Conservation (phyloP, 192 early-diverging fungal genomes). For the Martensiomyces pterosporus region DNA sequence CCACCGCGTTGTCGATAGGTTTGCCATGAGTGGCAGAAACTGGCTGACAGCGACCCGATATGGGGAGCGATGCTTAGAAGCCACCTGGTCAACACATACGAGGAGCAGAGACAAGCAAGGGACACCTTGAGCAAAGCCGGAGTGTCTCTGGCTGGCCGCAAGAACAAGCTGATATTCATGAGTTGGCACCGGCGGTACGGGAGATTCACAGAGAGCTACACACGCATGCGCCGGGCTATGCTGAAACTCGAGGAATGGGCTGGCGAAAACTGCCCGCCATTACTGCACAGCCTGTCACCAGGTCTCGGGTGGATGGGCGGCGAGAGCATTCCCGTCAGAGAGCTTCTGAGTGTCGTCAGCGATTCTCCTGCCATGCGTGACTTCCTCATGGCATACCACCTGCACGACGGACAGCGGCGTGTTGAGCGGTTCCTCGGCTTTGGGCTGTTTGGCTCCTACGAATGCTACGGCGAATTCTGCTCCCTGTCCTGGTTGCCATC, state of each 20-base stretch:
- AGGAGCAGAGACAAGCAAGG: too few species aligned
- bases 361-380: slow-evolving; percentile 39
- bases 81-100: slow-evolving; percentile 8
- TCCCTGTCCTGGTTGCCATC: slow-evolving; percentile 41
- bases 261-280: slow-evolving; percentile 1
- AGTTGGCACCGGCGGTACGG: slow-evolving; percentile 24
- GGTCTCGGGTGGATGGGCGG: slow-evolving; percentile 38
- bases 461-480: slow-evolving; percentile 42
- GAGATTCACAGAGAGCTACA: slow-evolving; percentile 40
- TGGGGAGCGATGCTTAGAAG: slow-evolving; percentile 25
- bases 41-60: slow-evolving; percentile 21
- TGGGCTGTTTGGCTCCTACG: slow-evolving; percentile 42
- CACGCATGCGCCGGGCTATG: slow-evolving; percentile 31
- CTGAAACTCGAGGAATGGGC: slow-evolving; percentile 29
- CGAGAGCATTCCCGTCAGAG: slow-evolving; percentile 28
- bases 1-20: too few species aligned
- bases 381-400: slow-evolving; percentile 43
- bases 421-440: slow-evolving; percentile 12
- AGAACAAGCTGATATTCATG: slow-evolving; percentile 23
- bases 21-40: slow-evolving; percentile 13
- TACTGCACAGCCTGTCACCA: slow-evolving; percentile 32
- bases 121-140: too few species aligned
- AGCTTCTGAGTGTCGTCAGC: slow-evolving; percentile 34
- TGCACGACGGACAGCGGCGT: slow-evolving; percentile 44
- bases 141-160: too few species aligned